phyloP scores from a whole-genome alignment of 192 early-diverging fungal species.

The Entomortierella beljakovae region DNA sequence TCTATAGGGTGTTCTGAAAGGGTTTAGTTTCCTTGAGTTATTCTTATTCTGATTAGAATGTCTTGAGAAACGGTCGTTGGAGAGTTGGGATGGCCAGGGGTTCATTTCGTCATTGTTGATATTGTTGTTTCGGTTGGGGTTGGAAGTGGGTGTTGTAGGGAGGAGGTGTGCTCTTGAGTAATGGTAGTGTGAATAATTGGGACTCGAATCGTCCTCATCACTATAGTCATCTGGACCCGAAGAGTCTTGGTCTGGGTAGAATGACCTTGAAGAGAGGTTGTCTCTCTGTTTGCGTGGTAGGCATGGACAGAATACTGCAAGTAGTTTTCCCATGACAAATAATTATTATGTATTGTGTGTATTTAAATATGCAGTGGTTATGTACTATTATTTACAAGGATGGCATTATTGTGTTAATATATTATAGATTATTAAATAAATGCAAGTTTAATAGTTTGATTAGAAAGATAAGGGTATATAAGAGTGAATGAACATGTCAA shows the following conservation, averaged over 20 bases:
- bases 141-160: not conserved
- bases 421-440: too few species aligned
- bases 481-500: too few species aligned
- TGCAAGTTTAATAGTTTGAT: not conserved
- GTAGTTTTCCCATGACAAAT: constrained; percentile 17
- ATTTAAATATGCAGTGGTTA: not conserved
- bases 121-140: constrained; percentile 8
- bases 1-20: constrained; percentile 20
- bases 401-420: too few species aligned
- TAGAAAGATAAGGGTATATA: not conserved
- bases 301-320: constrained; percentile 32
- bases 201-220: constrained; percentile 28
- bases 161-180: not conserved
- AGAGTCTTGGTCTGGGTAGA: constrained; percentile 43
- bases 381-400: too few species aligned
- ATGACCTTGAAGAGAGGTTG: constrained; percentile 41
- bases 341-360: not conserved
- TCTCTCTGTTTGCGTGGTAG: constrained; percentile 44
- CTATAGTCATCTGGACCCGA: constrained; percentile 30
- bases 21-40: constrained; percentile 18
- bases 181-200: not conserved
- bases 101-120: not conserved
- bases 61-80: constrained; percentile 29
- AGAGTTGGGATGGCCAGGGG: constrained; percentile 37
- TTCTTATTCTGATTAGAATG: not conserved